Evolutionary conservation across 73 alveolate species (phyloP).

Genomic region (Urostyla sp.): DNA sequence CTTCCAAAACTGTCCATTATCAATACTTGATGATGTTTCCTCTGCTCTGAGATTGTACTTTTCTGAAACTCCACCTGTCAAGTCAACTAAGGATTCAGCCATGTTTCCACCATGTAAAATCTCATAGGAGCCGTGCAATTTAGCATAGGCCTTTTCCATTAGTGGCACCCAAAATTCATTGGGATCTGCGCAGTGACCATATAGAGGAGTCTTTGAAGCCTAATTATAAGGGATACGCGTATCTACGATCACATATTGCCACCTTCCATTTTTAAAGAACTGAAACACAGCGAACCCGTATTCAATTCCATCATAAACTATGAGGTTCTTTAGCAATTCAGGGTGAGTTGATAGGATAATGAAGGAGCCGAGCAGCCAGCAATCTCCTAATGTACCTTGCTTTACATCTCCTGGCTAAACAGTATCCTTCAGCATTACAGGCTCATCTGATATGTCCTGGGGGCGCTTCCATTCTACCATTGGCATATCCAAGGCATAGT

Average conservation of each 20-base stretch:
- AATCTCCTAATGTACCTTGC: conserved; percentile 98
- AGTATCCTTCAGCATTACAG: conserved; percentile 90
- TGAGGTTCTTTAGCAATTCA: conserved; percentile 76
- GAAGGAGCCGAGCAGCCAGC: conserved; percentile 96
- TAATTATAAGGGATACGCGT: conserved; percentile 96
- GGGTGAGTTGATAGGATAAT: conserved; percentile 72
- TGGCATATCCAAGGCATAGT: conserved; percentile 82
- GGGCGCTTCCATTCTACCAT: conserved; percentile 94
- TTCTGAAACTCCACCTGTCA: conserved; percentile 98
- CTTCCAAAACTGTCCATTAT: conserved; percentile 91
- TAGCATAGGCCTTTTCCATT: conserved; percentile 98
- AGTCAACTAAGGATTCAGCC: conserved; percentile 97
- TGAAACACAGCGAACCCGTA: conserved; percentile 97
- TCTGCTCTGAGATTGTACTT: conserved; percentile 87
- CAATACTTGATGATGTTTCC: conserved; percentile 87
- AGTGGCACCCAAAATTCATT: conserved; percentile 99
- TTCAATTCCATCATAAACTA: conserved; percentile 81
- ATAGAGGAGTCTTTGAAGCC: conserved; percentile 86
- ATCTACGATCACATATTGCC: conserved; percentile 97
- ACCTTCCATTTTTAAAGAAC: conserved; percentile 97
- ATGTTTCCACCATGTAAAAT: conserved; percentile 93
- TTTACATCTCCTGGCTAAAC: conserved; percentile 94
- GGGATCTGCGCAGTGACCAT: conserved; percentile 94
- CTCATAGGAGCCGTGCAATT: conserved; percentile 95
- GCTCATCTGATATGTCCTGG: conserved; percentile 88